Percentiles rank a stretch among this genome's conserved stretches.
phyloP scores from a whole-genome alignment of 208 protist species.

The Acanthamoeba sp. region DNA sequence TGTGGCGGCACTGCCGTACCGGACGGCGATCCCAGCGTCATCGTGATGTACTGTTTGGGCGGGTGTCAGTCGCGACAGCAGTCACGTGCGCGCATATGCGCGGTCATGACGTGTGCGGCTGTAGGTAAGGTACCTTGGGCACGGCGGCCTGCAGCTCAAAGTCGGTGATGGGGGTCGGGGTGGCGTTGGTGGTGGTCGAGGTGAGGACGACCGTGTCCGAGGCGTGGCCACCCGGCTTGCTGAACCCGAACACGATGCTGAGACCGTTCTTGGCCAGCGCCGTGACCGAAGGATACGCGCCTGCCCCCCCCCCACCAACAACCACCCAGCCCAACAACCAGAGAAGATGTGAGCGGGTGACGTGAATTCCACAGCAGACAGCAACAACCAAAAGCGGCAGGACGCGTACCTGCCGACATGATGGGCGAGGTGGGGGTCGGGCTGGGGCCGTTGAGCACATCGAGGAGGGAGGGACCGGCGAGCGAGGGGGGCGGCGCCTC shows the following conservation, averaged over 20 bases:
- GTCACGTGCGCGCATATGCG: neutral
- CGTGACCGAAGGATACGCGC: neutral
- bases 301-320: too few relatives aligned
- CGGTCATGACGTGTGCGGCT: neutral
- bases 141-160: constrained; percentile 74
- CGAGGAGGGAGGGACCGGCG: neutral
- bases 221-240: constrained; percentile 36
- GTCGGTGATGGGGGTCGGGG: constrained; percentile 9
- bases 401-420: neutral
- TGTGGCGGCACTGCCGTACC: constrained; percentile 16
- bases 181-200: constrained; percentile 33
- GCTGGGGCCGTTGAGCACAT: constrained; percentile 4
- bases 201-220: constrained; percentile 33
- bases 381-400: too few relatives aligned
- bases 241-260: constrained; percentile 65
- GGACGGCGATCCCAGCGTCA: constrained; percentile 34
- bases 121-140: constrained; percentile 9
- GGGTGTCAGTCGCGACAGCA: too few relatives aligned
- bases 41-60: constrained; percentile 25
- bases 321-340: neutral
- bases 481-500: constrained; percentile 6
- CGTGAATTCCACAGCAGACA: too few relatives aligned
- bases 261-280: constrained; percentile 47
- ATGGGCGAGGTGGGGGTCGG: neutral
- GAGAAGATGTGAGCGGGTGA: too few relatives aligned